Conservation (phyloP, 441 rosid genomes). For the Adansonia madagascariensis region DNA sequence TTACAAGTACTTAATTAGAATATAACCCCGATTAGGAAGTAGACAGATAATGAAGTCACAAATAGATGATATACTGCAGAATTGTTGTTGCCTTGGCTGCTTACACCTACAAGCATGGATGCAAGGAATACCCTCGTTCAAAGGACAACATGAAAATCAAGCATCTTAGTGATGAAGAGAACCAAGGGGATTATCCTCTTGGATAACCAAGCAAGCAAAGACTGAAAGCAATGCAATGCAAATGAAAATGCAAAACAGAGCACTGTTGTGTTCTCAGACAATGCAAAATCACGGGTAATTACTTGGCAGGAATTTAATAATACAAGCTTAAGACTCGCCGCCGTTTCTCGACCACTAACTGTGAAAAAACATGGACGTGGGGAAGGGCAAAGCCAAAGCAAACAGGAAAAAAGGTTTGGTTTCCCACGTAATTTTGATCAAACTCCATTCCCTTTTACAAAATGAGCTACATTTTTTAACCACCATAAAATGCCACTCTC, state of each 20-base stretch:
- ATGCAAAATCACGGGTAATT: neutral
- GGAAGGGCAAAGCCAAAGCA: neutral
- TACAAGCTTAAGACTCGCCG: neutral
- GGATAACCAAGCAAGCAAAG: neutral
- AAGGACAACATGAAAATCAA: neutral
- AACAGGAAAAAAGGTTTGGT: neutral
- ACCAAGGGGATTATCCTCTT: too few relatives aligned
- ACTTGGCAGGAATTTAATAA: slow-evolving; percentile 13
- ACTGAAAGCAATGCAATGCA: neutral
- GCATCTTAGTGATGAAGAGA: neutral
- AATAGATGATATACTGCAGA: neutral
- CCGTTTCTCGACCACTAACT: neutral
- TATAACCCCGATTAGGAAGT: neutral
- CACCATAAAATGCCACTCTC: slow-evolving; percentile 3
- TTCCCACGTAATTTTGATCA: slow-evolving; percentile 6
- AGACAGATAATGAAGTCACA: neutral
- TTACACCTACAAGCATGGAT: neutral
- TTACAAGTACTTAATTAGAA: slow-evolving; percentile 26
- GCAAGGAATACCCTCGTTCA: neutral
- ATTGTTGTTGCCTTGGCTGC: neutral
- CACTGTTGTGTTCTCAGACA: neutral
- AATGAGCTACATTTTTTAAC: neutral
- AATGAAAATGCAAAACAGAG: too few relatives aligned
- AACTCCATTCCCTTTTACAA: slow-evolving; percentile 5
- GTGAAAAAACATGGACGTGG: neutral